A percentile compares a stretch with the other conserved stretches of the same genome.
These are phyloP conservation scores for Trichocomaceae sp. DNA, from an alignment of 2,329 filamentous ascomycete species.

Conservation along the genomic window DNA sequence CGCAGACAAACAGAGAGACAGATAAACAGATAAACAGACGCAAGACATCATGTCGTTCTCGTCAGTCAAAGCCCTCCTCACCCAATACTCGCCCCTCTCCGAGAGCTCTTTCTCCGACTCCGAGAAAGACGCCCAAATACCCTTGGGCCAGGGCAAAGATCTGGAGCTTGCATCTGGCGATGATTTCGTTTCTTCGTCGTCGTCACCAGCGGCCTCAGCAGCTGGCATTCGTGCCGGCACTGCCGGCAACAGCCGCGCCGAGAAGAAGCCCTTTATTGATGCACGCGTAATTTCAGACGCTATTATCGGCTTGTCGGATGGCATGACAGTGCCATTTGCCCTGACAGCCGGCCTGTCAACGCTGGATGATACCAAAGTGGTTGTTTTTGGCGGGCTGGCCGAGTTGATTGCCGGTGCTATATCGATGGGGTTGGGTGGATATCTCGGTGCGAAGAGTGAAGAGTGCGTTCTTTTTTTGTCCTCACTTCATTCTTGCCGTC, in stretches of 20 bases:
- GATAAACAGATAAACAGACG: neutral
- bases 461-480: conserved; percentile 22
- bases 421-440: conserved; percentile 70
- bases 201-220: neutral
- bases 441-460: conserved; percentile 55
- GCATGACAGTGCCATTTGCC: conserved; percentile 72
- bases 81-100: conserved; percentile 13
- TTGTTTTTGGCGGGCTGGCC: conserved; percentile 66
- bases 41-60: conserved; percentile 12
- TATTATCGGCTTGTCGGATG: conserved; percentile 71
- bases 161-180: neutral
- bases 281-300: conserved; percentile 47
- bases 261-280: conserved; percentile 23
- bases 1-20: neutral
- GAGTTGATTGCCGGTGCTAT: conserved; percentile 71
- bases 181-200: neutral
- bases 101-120: conserved; percentile 10
- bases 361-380: conserved; percentile 58
- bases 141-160: conserved; percentile 6
- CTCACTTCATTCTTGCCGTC: too few relatives aligned
- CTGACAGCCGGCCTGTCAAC: conserved; percentile 62
- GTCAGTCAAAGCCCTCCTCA: conserved; percentile 12
- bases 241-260: neutral
- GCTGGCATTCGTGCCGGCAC: neutral
- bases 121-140: conserved; percentile 10